Percentiles rank a stretch among this genome's conserved stretches.
Evolutionary conservation across 345 rosid genomes (phyloP).

Genomic region (Hibiscus syriacus): DNA sequence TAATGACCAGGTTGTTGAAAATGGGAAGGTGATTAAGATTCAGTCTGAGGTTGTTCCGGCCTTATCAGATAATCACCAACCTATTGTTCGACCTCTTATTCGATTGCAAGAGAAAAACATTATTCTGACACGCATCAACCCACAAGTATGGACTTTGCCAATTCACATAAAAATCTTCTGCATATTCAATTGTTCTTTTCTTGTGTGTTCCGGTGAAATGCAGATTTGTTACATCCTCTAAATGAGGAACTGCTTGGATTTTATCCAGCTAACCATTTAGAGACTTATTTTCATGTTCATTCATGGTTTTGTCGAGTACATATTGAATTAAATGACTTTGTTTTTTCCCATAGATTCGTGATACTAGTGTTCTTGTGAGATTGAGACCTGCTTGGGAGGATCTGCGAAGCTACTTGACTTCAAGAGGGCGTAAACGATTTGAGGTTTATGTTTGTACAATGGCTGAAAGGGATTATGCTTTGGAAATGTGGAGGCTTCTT

Average conservation of each 20-base stretch:
- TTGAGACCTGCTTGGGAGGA: slow-evolving; percentile 99
- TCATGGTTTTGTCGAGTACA: background rate
- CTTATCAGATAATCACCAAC: slow-evolving; percentile 64
- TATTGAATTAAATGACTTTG: slow-evolving; percentile 6
- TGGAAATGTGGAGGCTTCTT: slow-evolving; percentile 99
- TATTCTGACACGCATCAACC: slow-evolving; percentile 94
- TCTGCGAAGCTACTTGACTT: slow-evolving; percentile 80
- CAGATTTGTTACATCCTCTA: background rate
- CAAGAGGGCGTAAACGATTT: slow-evolving; percentile 95
- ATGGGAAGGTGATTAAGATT: slow-evolving; percentile 71
- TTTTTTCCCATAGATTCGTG: slow-evolving; percentile 55
- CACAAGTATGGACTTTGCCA: slow-evolving; percentile 47
- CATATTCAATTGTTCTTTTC: background rate
- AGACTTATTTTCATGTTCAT: background rate
- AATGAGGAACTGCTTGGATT: background rate
- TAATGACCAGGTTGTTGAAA: slow-evolving; percentile 82
- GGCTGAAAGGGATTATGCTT: slow-evolving; percentile 99
- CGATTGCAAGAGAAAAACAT: slow-evolving; percentile 83
- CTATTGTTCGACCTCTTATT: slow-evolving; percentile 78
- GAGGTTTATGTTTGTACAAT: slow-evolving; percentile 99
- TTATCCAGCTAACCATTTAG: background rate
- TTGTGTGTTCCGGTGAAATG: background rate
- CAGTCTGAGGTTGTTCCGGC: slow-evolving; percentile 79
- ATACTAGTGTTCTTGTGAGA: slow-evolving; percentile 99
- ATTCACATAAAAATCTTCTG: background rate